phyloP scores from a whole-genome alignment of 371 early-diverging fungal genomes.

The Mucor sp. region DNA sequence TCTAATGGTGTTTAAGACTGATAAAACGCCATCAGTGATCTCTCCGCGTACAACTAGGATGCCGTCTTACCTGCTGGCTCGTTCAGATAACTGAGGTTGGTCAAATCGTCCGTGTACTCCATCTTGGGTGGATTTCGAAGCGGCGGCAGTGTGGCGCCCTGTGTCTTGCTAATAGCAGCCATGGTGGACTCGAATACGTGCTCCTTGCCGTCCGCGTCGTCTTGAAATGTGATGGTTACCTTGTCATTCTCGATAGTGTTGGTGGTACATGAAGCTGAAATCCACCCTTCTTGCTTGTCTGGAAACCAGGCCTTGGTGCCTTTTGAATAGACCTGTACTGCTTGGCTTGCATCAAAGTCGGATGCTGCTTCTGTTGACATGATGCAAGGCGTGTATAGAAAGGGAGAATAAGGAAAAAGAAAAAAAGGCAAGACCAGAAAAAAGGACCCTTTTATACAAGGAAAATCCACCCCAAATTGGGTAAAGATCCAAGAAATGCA shows the following conservation, averaged over 20 bases:
- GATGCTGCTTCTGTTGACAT: neutral
- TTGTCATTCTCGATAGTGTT: slow-evolving; percentile 54
- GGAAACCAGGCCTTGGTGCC: slow-evolving; percentile 89
- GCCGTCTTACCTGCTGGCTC: slow-evolving; percentile 76
- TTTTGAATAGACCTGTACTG: slow-evolving; percentile 60
- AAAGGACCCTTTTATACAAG: slow-evolving; percentile 2
- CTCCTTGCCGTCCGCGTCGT: slow-evolving; percentile 62
- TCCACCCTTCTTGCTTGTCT: slow-evolving; percentile 86
- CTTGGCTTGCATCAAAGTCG: slow-evolving; percentile 1
- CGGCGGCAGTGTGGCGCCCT: slow-evolving; percentile 78
- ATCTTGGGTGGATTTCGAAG: slow-evolving; percentile 87
- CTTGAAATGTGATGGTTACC: slow-evolving; percentile 60
- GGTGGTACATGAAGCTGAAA: slow-evolving; percentile 65
- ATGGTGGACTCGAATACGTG: slow-evolving; percentile 74
- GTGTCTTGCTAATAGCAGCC: slow-evolving; percentile 62
- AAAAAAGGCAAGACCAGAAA: neutral
- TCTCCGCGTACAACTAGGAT: neutral
- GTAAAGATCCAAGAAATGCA: slow-evolving; percentile 5
- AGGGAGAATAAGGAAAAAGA: neutral
- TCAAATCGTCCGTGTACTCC: slow-evolving; percentile 92
- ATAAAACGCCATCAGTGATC: neutral
- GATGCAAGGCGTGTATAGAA: neutral
- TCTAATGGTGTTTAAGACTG: slow-evolving; percentile 85
- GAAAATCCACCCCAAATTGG: slow-evolving; percentile 1
- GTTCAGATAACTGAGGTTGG: slow-evolving; percentile 88